Conservation (phyloP, 768 basidiomycete species). For the Suillus weaverae region DNA sequence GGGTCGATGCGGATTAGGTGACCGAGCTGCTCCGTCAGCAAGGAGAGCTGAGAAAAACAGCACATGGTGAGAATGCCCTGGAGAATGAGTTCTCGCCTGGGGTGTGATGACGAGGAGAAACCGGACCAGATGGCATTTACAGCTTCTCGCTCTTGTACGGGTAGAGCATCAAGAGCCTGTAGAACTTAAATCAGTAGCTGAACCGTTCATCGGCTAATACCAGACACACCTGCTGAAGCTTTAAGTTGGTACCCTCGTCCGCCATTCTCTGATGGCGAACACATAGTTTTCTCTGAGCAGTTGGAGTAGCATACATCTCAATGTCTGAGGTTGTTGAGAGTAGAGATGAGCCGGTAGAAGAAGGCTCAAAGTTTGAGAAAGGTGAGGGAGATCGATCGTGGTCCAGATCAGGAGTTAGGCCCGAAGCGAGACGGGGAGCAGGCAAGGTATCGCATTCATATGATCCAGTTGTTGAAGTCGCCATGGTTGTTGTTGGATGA, state of each 20-base stretch:
- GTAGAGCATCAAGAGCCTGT: constrained; percentile 88
- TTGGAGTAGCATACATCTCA: constrained; percentile 29
- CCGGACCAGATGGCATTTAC: constrained; percentile 95
- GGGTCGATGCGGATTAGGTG: constrained; percentile 96
- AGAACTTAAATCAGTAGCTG: constrained; percentile 13
- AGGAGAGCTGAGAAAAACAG: constrained; percentile 96
- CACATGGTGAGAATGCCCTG: constrained; percentile 98
- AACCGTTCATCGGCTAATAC: background rate
- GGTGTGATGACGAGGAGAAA: constrained; percentile 92
- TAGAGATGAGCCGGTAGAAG: constrained; percentile 7
- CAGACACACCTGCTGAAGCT: constrained; percentile 75
- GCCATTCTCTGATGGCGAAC: constrained; percentile 95
- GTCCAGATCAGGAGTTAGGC: constrained; percentile 20
- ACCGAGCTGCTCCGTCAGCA: constrained; percentile 88
- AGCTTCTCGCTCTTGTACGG: constrained; percentile 80
- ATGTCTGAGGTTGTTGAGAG: constrained; percentile 5
- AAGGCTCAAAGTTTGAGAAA: constrained; percentile 16
- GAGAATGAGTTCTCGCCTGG: constrained; percentile 89
- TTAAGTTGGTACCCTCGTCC: constrained; percentile 89
- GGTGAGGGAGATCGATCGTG: constrained; percentile 25
- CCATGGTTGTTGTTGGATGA: constrained; percentile 14
- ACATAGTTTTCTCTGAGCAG: constrained; percentile 77
- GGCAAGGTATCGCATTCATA: constrained; percentile 76
- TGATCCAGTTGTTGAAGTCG: constrained; percentile 23
- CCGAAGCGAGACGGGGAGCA: constrained; percentile 51